These are phyloP conservation scores for Sugiyamaella valdiviana DNA, from an alignment of 805 yeast genomes.

Conservation along the genomic window DNA sequence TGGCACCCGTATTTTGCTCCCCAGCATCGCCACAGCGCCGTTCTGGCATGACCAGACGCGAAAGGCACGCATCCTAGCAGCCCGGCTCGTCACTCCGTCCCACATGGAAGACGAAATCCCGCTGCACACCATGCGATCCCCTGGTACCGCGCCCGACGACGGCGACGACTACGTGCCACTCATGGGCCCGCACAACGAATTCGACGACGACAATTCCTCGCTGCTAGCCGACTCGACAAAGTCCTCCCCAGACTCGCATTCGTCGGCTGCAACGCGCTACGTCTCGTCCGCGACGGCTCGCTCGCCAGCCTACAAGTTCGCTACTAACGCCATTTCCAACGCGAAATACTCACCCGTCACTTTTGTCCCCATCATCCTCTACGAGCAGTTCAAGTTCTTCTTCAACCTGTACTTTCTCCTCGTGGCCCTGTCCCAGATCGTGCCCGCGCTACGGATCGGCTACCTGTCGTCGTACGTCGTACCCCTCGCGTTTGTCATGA, in stretches of 20 bases:
- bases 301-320: slow-evolving; percentile 20
- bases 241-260: background rate
- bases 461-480: slow-evolving; percentile 88
- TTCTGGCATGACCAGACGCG: background rate
- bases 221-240: background rate
- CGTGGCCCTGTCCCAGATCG: slow-evolving; percentile 88
- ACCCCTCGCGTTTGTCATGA: slow-evolving; percentile 86
- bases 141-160: background rate
- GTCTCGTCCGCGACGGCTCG: slow-evolving; percentile 6
- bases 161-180: background rate
- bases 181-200: background rate
- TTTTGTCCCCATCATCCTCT: slow-evolving; percentile 80
- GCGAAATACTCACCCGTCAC: slow-evolving; percentile 89
- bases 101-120: background rate
- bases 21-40: background rate
- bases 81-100: background rate
- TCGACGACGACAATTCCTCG: background rate
- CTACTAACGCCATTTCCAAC: slow-evolving; percentile 81
- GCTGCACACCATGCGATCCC: background rate
- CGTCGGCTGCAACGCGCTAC: background rate
- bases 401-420: slow-evolving; percentile 86
- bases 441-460: slow-evolving; percentile 88
- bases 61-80: background rate
- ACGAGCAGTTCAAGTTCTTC: slow-evolving; percentile 95
- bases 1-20: background rate